phyloP scores from a whole-genome alignment of 495 filamentous ascomycete genomes.

The Lepraria neglecta region DNA sequence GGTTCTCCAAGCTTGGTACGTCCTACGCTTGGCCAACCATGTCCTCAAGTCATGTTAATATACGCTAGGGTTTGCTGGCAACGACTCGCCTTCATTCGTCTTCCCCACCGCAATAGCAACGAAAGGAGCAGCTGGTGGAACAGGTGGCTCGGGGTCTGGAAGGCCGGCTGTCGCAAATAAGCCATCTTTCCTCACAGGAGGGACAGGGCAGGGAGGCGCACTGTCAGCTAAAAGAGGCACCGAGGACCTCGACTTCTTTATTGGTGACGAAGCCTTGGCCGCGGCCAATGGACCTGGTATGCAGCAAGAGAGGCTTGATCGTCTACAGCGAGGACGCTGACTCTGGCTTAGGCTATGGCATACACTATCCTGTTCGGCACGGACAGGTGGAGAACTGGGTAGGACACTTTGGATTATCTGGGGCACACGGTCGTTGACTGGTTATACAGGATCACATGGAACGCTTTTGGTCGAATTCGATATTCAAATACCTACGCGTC shows the following conservation, averaged over 20 bases:
- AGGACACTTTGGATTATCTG: constrained; percentile 20
- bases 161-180: constrained; percentile 87
- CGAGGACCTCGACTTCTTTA: constrained; percentile 97
- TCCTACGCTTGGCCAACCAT: constrained; percentile 6
- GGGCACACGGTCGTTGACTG: constrained; percentile 23
- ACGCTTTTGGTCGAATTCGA: constrained; percentile 98
- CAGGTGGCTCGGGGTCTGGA: constrained; percentile 71
- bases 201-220: constrained; percentile 72
- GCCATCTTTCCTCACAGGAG: constrained; percentile 89
- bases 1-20: constrained; percentile 94
- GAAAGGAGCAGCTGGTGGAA: constrained; percentile 66
- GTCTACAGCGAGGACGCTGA: constrained; percentile 12
- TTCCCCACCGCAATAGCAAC: constrained; percentile 98
- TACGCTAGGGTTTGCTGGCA: constrained; percentile 84
- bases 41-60: neutral
- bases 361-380: constrained; percentile 96
- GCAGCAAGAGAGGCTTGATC: constrained; percentile 17
- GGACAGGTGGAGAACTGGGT: constrained; percentile 99
- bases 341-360: constrained; percentile 64
- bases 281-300: constrained; percentile 75
- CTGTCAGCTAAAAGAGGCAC: constrained; percentile 89
- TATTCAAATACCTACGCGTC: constrained; percentile 97
- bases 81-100: constrained; percentile 97
- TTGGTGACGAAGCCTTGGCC: constrained; percentile 89
- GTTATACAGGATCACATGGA: constrained; percentile 83